Base-by-base conservation (phyloP, 257 asterid species). In the Primulina tabacum region DNA sequence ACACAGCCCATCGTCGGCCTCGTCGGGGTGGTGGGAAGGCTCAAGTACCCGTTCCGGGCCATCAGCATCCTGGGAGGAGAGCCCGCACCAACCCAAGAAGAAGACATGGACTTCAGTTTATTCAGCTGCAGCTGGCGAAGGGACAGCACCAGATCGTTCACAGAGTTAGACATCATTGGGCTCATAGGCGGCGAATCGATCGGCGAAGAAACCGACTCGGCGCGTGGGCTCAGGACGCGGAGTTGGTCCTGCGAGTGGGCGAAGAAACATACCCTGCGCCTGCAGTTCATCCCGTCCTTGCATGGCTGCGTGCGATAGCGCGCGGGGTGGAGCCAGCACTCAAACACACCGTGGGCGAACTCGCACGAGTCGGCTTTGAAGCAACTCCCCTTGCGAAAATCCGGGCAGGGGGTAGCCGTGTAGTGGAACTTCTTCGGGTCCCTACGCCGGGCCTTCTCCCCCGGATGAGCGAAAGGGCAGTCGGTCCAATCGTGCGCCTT, bases 401-500 rank as follows among this genome's bases (percentile, higher is more conserved):
- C 95, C 0, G 97, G 96, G 61, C 97, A 89, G 2, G 97, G 86
- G 18, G 87, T 77, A 24, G 93, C 96, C 20, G 96, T 83, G 57
- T 91, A 91, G 74, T 83, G 89, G 38, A 59, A 83, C 87, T 86
- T 87, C n/a, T 91, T 62, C 1, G 97, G 97, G 63, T 91, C 97
- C 58, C 97, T 79, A 75, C 97, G 90, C 57, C 97, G 87, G 6
- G 97, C 97, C 71, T 89, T 91, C 75, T 91, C 97, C 0, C 96
- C 97, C 0, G 95, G 96, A 74, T 90, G 97, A 29, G 92, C 95
- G 59, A 74, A 90, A 29, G 97, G 97, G 74, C 97, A 90, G 77
- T 90, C 97, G 1, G 96, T 91, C 97, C 97, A 91, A 76, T 89
- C 97, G 40, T 91, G 97, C 0, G 96, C 86, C 56, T 91, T 77